Percentiles rank a stretch among this genome's conserved stretches.
phyloP scores from a whole-genome alignment of 2,329 filamentous ascomycete species.

The Aschersonia sp. region DNA sequence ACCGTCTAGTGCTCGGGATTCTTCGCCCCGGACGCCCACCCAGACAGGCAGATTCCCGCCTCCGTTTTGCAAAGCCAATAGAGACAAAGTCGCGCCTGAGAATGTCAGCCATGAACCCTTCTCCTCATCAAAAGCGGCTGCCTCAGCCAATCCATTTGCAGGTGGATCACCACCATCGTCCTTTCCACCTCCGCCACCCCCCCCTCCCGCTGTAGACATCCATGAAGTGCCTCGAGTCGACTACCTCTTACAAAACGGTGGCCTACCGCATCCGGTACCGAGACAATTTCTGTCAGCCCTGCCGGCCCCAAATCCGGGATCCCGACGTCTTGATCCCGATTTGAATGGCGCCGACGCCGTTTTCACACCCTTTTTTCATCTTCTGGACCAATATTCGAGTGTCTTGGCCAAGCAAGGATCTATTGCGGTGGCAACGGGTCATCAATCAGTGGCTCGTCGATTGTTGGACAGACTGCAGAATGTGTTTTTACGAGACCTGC shows the following conservation, averaged over 20 bases:
- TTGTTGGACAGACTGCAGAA: conserved; percentile 83
- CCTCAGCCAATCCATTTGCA: conserved; percentile 15
- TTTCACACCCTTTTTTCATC: conserved; percentile 68
- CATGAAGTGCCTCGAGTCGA: conserved; percentile 72
- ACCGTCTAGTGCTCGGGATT: conserved; percentile 33
- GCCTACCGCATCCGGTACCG: conserved; percentile 56
- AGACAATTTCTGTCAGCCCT: conserved; percentile 57
- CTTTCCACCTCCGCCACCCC: conserved; percentile 41
- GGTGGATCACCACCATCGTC: conserved; percentile 16
- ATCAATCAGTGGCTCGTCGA: conserved; percentile 82
- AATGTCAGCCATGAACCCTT: conserved; percentile 17
- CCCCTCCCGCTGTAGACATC: conserved; percentile 58
- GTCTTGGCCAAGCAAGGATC: conserved; percentile 79
- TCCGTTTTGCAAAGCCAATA: conserved; percentile 22
- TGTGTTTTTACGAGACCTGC: conserved; percentile 87
- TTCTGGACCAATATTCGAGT: conserved; percentile 73
- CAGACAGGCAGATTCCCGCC: conserved; percentile 37
- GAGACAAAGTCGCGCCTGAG: conserved; percentile 21
- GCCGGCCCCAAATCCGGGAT: conserved; percentile 37
- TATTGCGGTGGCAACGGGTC: conserved; percentile 86
- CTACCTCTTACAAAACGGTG: conserved; percentile 82
- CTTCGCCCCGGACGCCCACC: conserved; percentile 48
- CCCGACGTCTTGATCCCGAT: conserved; percentile 46
- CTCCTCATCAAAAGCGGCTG: conserved; percentile 23
- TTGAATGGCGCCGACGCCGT: conserved; percentile 55